Evolutionary conservation across 805 yeast species (phyloP), one percentile per base, ranked within the genome.

Genomic region (Saturnispora bothae): DNA sequence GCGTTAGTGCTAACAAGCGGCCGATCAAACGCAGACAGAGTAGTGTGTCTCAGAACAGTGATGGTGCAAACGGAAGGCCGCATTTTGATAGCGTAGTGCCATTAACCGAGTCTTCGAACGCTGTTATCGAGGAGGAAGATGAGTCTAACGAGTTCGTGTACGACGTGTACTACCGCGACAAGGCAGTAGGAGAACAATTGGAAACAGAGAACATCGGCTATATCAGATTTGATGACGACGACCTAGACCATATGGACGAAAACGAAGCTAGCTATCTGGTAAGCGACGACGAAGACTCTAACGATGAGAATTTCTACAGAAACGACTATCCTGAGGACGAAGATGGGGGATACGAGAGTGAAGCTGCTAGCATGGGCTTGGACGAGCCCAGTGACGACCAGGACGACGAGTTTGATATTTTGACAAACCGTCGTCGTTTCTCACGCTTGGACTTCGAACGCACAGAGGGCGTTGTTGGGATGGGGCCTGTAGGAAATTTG

Each of bases 261-360:
- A 64, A 56, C 28, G 52, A 54, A 8, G 53, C 43, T 4, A 44
- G 15, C 12, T 26, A 26, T n/a, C 38, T 25, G 17, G 23, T 19
- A 45, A 51, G 84, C 0, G 92, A 81, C 47, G 85, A 83, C 49
- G 89, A 82, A 44, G 94, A 83, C 52, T 81, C 92, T 0, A 83
- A 83, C 52, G 95, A 95, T 16, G 98, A 89, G 60, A 85, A 83
- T 39, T 88, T 78, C 52, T 89, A 89, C 54, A 75, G 76, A 49
- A 89, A 92, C 57, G 97, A 89, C 52, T 89, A 89, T 52, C 97
- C 97, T 0, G 95, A 85, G 33, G 96, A 88, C 52, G 96, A 85
- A 45, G 89, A 83, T 49, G 85, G 76, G 8, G 76, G 57, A 12
- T 59, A 59, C 49, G 50, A 51, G 34, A 38, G 44, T 21, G 67